A percentile compares a stretch with the other conserved stretches of the same genome.
Conservation (phyloP, 2,329 filamentous ascomycete genomes). For the Beauveria australis region DNA sequence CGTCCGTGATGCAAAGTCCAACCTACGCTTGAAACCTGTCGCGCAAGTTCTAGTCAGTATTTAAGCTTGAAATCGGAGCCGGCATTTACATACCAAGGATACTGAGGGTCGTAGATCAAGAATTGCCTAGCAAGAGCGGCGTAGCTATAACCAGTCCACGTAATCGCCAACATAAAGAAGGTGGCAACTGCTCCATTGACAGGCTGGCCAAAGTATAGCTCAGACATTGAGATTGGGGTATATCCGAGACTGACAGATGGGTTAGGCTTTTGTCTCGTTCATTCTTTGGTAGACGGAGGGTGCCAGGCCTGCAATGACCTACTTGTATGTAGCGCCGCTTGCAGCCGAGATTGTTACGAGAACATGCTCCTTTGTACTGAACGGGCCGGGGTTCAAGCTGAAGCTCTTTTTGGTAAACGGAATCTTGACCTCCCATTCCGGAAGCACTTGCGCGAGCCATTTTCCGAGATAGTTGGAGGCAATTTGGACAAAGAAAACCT, state of each 20-base stretch:
- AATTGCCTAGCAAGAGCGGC: conserved; percentile 50
- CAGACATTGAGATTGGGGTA: conserved; percentile 43
- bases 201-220: conserved; percentile 46
- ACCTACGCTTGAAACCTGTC: conserved; percentile 30
- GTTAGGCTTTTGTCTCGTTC: no score
- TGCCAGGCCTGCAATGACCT: background rate
- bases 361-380: conserved; percentile 51
- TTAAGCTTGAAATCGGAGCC: no score
- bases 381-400: conserved; percentile 47
- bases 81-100: conserved; percentile 16
- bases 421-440: conserved; percentile 36
- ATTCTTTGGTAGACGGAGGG: no score
- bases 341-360: conserved; percentile 46
- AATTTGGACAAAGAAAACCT: conserved; percentile 49
- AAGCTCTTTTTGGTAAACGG: conserved; percentile 41
- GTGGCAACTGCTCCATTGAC: conserved; percentile 46
- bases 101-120: conserved; percentile 49
- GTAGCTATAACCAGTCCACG: conserved; percentile 51
- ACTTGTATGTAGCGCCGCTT: conserved; percentile 43
- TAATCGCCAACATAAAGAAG: conserved; percentile 51
- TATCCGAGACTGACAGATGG: conserved; percentile 27
- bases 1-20: background rate
- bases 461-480: conserved; percentile 46
- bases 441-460: conserved; percentile 43
- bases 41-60: background rate